A percentile compares a stretch with the other conserved stretches of the same genome.
Conservation (phyloP, 345 rosid species). For the Hibiscus tridactylites region DNA sequence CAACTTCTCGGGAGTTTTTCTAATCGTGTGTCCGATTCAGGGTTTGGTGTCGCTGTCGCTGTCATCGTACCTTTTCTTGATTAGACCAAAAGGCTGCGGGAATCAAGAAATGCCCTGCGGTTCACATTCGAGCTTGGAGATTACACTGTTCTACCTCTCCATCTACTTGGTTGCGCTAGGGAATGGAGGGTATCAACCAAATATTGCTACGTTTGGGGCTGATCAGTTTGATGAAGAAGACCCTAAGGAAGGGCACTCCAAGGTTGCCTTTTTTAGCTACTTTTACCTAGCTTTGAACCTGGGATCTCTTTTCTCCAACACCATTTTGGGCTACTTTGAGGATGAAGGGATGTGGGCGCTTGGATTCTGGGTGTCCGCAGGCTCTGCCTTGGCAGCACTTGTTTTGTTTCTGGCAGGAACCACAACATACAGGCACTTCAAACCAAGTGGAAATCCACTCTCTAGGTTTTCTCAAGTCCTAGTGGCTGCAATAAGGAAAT, state of each 20-base stretch:
- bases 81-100: slow-evolving; percentile 84
- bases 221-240: slow-evolving; percentile 96
- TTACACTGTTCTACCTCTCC: slow-evolving; percentile 71
- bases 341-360: slow-evolving; percentile 93
- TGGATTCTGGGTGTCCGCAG: slow-evolving; percentile 91
- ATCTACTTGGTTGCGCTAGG: slow-evolving; percentile 87
- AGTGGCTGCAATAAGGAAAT: slow-evolving; percentile 70
- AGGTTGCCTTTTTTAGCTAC: slow-evolving; percentile 93
- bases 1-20: not conserved
- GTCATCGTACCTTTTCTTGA: slow-evolving; percentile 65
- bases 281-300: slow-evolving; percentile 90
- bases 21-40: slow-evolving; percentile 29
- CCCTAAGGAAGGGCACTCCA: slow-evolving; percentile 72
- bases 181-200: slow-evolving; percentile 98
- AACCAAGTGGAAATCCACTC: slow-evolving; percentile 83
- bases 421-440: slow-evolving; percentile 70
- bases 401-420: slow-evolving; percentile 72
- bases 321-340: slow-evolving; percentile 80
- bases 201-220: slow-evolving; percentile 89
- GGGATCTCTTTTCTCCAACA: slow-evolving; percentile 95
- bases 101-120: slow-evolving; percentile 57
- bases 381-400: slow-evolving; percentile 72
- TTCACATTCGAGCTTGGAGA: slow-evolving; percentile 59
- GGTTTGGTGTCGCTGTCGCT: slow-evolving; percentile 68
- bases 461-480: slow-evolving; percentile 81